A percentile compares a stretch with the other conserved stretches of the same genome.
phyloP scores from a whole-genome alignment of 495 filamentous ascomycete genomes.

The Saxophila tyrrhenica region DNA sequence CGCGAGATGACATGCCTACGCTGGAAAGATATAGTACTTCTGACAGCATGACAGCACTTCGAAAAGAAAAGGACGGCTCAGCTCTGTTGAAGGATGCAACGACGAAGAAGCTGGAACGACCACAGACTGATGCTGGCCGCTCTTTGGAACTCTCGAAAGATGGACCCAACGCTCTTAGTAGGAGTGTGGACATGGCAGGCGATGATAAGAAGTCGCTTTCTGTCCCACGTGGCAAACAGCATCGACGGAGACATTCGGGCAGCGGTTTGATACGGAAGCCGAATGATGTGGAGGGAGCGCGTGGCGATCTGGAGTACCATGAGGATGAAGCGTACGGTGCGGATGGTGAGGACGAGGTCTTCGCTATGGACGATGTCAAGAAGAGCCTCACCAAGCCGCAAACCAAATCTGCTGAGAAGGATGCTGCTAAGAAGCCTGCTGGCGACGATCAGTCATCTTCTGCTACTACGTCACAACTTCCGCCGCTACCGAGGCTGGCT shows the following conservation, averaged over 20 bases:
- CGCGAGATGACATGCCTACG: constrained; percentile 7
- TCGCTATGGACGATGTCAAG: constrained; percentile 57
- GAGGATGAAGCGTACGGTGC: constrained; percentile 79
- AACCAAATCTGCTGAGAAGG: not conserved
- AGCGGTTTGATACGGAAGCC: constrained; percentile 62
- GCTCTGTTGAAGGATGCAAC: not conserved
- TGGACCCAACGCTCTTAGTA: constrained; percentile 4
- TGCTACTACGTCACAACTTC: not conserved
- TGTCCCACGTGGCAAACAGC: constrained; percentile 8
- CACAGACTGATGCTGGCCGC: not conserved
- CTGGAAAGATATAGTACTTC: constrained; percentile 24
- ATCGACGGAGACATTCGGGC: constrained; percentile 62
- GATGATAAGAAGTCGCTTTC: not conserved
- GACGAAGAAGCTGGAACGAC: not conserved
- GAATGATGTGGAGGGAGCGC: constrained; percentile 47
- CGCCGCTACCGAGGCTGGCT: not conserved
- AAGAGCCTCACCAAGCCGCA: not conserved
- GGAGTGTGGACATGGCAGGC: constrained; percentile 11
- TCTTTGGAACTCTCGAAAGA: not conserved
- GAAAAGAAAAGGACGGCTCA: not conserved
- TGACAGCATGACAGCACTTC: constrained; percentile 22
- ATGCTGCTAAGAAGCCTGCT: not conserved
- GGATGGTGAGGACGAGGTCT: constrained; percentile 64
- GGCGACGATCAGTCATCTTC: not conserved
- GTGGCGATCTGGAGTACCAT: constrained; percentile 67